Percentiles rank a stretch among this genome's conserved stretches.
phyloP scores from a whole-genome alignment of 345 rosid genomes.

The Rubroshorea leprosula region DNA sequence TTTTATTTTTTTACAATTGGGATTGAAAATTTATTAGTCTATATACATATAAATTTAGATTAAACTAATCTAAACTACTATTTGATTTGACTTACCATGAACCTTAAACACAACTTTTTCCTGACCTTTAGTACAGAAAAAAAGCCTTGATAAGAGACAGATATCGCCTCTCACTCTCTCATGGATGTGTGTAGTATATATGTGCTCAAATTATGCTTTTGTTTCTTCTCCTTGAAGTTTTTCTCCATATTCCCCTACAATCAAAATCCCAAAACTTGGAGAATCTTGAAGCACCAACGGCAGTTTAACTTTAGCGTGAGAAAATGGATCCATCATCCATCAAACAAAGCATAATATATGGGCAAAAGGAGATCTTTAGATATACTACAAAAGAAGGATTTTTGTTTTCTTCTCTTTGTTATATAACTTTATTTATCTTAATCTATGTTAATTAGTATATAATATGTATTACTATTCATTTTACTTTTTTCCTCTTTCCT shows the following conservation, averaged over 20 bases:
- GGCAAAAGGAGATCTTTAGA: constrained; percentile 14
- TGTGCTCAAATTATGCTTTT: not conserved
- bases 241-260: constrained; percentile 20
- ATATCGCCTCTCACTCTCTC: constrained; percentile 14
- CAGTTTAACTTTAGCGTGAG: constrained; percentile 28
- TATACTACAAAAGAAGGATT: constrained; percentile 39
- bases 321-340: constrained; percentile 15
- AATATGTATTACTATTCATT: not conserved
- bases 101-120: constrained; percentile 32
- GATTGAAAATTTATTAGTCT: too few species aligned
- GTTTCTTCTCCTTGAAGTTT: constrained; percentile 35
- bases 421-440: not conserved
- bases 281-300: constrained; percentile 39
- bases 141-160: constrained; percentile 30
- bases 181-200: not conserved
- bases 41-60: too few species aligned
- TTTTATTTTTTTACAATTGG: too few species aligned
- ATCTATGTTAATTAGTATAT: not conserved
- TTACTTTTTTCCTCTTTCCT: not conserved
- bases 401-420: constrained; percentile 18
- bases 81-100: constrained; percentile 29
- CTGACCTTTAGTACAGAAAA: constrained; percentile 26
- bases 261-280: constrained; percentile 35
- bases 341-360: constrained; percentile 21
- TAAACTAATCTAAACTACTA: too few species aligned